Evolutionary conservation across 2,329 filamentous ascomycete species (phyloP).

Genomic region (Rhynchosporium agropyri): DNA sequence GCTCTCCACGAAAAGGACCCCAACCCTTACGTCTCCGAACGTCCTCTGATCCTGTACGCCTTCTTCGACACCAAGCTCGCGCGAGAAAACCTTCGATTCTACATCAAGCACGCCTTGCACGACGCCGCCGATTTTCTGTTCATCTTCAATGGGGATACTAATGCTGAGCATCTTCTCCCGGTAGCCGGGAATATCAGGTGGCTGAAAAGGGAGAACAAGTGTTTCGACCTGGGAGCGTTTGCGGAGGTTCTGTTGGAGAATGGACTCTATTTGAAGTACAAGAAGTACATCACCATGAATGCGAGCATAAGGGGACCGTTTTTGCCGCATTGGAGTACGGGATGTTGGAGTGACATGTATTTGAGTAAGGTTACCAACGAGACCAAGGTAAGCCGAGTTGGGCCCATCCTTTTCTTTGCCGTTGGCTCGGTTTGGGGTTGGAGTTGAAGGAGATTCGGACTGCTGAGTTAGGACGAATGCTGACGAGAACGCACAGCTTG

Average conservation of each 20-base stretch:
- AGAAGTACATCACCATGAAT: constrained; percentile 39
- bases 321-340: constrained; percentile 34
- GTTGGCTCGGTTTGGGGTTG: too few relatives aligned
- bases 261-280: constrained; percentile 36
- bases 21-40: constrained; percentile 19
- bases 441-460: too few relatives aligned
- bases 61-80: constrained; percentile 35
- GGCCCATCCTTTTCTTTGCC: background rate
- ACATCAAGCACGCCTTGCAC: constrained; percentile 37
- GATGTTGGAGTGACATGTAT: constrained; percentile 40
- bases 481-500: constrained; percentile 30
- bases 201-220: constrained; percentile 35
- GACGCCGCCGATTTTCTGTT: constrained; percentile 38
- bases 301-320: constrained; percentile 40
- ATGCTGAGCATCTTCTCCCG: constrained; percentile 30
- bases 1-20: background rate
- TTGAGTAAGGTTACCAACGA: constrained; percentile 33
- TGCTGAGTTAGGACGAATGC: background rate
- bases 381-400: constrained; percentile 29
- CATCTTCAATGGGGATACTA: constrained; percentile 37
- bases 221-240: constrained; percentile 38
- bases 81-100: constrained; percentile 37
- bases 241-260: constrained; percentile 36
- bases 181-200: constrained; percentile 31
- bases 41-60: constrained; percentile 38